Evolutionary conservation across 768 basidiomycete genomes (phyloP).

Genomic region (Lactifluus echinatus): DNA sequence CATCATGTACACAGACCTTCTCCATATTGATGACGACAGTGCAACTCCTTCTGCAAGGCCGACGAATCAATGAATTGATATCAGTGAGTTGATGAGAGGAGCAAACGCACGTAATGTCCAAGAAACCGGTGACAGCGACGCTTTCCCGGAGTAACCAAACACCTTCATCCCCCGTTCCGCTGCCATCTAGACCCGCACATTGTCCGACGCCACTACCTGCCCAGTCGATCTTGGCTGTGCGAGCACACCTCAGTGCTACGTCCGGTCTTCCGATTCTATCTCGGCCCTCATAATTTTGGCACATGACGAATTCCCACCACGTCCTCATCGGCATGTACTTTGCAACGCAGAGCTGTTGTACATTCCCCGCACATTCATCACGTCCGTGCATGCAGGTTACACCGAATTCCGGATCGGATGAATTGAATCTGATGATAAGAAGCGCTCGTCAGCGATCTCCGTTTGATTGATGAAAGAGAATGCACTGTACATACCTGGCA

Average conservation of each 20-base stretch:
- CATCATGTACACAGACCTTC: slow-evolving; percentile 68
- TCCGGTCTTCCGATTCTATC: slow-evolving; percentile 56
- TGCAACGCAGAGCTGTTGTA: slow-evolving; percentile 77
- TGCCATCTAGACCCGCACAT: slow-evolving; percentile 57
- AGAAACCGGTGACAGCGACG: slow-evolving; percentile 32
- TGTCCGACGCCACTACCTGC: slow-evolving; percentile 41
- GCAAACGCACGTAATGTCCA: slow-evolving; percentile 48
- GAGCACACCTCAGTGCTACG: slow-evolving; percentile 58
- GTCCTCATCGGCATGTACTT: slow-evolving; percentile 44
- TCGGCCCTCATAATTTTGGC: slow-evolving; percentile 64
- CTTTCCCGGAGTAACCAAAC: slow-evolving; percentile 56
- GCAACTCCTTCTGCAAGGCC: slow-evolving; percentile 62
- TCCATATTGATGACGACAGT: slow-evolving; percentile 68
- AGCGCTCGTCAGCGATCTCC: not conserved
- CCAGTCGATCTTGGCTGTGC: slow-evolving; percentile 62
- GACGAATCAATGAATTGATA: slow-evolving; percentile 10
- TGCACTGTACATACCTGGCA: slow-evolving; percentile 54
- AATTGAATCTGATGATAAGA: slow-evolving; percentile 40
- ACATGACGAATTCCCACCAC: slow-evolving; percentile 82
- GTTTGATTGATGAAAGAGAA: not conserved
- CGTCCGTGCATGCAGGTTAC: slow-evolving; percentile 74
- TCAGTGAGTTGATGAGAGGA: not conserved
- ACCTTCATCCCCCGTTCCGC: slow-evolving; percentile 56
- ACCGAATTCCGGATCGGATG: slow-evolving; percentile 65
- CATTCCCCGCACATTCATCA: slow-evolving; percentile 79